These are phyloP conservation scores for Hyaloscypha variabilis DNA, from an alignment of 495 filamentous ascomycete species.

Conservation along the genomic window DNA sequence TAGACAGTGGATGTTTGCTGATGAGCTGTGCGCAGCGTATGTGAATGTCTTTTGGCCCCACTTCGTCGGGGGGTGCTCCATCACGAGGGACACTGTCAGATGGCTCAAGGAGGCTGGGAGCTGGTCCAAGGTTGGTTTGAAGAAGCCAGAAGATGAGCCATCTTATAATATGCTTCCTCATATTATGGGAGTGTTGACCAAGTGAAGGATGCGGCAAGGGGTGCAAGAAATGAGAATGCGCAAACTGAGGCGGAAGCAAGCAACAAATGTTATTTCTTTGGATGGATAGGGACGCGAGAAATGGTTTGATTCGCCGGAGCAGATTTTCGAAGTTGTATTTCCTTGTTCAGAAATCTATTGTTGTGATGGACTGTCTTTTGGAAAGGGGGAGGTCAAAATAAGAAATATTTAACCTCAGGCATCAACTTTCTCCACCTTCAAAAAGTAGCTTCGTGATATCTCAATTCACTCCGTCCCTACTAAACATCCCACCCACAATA, in stretches of 20 bases:
- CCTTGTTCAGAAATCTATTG: background rate
- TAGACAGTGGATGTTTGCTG: conserved; percentile 39
- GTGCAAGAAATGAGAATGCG: background rate
- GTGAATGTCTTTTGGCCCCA: conserved; percentile 53
- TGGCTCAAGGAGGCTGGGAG: conserved; percentile 54
- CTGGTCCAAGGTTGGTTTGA: conserved; percentile 59
- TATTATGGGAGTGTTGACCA: conserved; percentile 56
- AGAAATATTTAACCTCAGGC: background rate
- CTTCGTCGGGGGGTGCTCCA: conserved; percentile 61
- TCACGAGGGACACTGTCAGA: conserved; percentile 57
- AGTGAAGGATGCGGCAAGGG: conserved; percentile 26
- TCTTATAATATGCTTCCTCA: conserved; percentile 56
- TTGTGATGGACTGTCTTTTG: background rate
- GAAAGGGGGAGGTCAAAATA: conserved; percentile 4
- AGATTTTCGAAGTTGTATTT: background rate
- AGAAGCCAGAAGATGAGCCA: conserved; percentile 43
- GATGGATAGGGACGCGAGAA: background rate
- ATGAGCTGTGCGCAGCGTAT: conserved; percentile 32
- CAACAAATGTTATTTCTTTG: conserved; percentile 9
- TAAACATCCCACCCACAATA: background rate
- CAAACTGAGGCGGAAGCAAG: background rate
- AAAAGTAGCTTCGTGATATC: background rate
- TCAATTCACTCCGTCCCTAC: conserved; percentile 9
- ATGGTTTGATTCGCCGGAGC: background rate
- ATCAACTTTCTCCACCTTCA: background rate